A percentile compares a stretch with the other conserved stretches of the same genome.
Evolutionary conservation across 2,329 filamentous ascomycete species (phyloP).

Genomic region (Sclerotinia borealis): DNA sequence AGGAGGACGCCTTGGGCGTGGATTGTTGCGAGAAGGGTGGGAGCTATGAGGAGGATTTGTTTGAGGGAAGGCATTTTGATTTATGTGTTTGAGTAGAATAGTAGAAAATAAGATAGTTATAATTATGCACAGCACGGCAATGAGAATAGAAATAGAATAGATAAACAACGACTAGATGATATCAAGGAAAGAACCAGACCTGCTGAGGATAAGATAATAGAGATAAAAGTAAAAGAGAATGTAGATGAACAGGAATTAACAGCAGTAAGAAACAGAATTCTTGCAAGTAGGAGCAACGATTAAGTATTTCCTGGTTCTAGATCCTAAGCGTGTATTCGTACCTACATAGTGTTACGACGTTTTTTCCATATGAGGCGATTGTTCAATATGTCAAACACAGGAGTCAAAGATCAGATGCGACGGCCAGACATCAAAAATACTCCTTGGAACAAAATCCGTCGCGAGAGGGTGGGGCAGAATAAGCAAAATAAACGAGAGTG

Average conservation of each 20-base stretch:
- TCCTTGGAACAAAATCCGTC: background rate
- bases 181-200: background rate
- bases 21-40: background rate
- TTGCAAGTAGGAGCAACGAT: background rate
- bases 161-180: background rate
- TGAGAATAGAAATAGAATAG: background rate
- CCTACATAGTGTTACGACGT: background rate
- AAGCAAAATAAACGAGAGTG: background rate
- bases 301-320: background rate
- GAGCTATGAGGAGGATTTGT: background rate
- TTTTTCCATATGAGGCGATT: background rate
- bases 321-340: background rate
- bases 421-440: background rate
- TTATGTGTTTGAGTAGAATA: background rate
- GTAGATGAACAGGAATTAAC: background rate
- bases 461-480: background rate
- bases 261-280: background rate
- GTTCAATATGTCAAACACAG: background rate
- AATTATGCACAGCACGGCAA: background rate
- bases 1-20: slow-evolving; percentile 1
- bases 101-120: background rate
- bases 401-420: background rate
- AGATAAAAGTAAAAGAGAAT: background rate
- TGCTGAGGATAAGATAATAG: background rate
- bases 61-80: background rate